Conservation (phyloP, 768 basidiomycete genomes). For the Hortiboletus flavorubellus region DNA sequence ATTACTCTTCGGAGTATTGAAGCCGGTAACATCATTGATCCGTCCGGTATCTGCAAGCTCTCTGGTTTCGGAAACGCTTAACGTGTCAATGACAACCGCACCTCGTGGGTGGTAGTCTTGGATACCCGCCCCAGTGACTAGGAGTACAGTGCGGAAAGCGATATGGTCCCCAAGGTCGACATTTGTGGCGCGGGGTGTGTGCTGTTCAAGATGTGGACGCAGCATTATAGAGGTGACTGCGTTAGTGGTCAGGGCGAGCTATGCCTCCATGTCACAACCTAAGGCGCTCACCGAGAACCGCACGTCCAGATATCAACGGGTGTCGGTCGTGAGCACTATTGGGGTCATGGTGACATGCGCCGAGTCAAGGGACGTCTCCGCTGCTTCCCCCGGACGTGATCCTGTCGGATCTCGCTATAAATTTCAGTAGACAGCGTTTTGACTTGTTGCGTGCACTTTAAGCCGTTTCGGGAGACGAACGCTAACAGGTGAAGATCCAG, state of each 20-base stretch:
- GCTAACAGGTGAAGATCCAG: conserved; percentile 55
- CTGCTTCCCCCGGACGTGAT: conserved; percentile 78
- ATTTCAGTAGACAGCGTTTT: conserved; percentile 84
- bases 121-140: conserved; percentile 87
- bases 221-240: conserved; percentile 79
- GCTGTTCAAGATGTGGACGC: conserved; percentile 94
- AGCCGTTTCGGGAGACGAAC: background rate
- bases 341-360: conserved; percentile 42
- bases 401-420: conserved; percentile 67
- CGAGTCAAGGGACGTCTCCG: conserved; percentile 64
- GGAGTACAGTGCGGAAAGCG: conserved; percentile 67
- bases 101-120: conserved; percentile 88
- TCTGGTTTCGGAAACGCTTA: conserved; percentile 97
- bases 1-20: conserved; percentile 68
- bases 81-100: conserved; percentile 74
- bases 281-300: conserved; percentile 8
- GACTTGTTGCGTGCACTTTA: conserved; percentile 54
- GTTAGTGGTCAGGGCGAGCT: conserved; percentile 79
- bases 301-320: background rate
- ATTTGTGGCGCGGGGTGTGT: conserved; percentile 97
- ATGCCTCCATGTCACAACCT: background rate
- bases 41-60: conserved; percentile 86
- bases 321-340: background rate
- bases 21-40: conserved; percentile 93
- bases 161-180: conserved; percentile 90